Evolutionary conservation across 305 asterid genomes (phyloP), one percentile per base, ranked within the genome.

Genomic region (Fraxinus velutina): DNA sequence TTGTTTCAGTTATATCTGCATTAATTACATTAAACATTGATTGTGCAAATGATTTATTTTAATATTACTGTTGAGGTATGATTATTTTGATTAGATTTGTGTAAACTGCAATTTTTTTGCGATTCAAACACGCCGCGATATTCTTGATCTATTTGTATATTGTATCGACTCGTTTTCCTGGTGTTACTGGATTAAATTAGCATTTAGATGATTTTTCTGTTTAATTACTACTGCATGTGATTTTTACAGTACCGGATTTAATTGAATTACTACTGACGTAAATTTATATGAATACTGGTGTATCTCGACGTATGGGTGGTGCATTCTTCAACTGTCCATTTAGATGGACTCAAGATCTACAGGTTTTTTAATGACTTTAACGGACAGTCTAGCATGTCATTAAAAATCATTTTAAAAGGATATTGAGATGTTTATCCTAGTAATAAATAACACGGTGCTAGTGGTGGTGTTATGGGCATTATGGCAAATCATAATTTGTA

Each of bases 131-230:
- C 44, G 3, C 4, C 9, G 75, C 75, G 39, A 70, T n/a, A 70
- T 64, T 64, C 73, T 64, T 24, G 34, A 2, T 64, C 34, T 24
- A 64, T 64, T 60, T 60, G 27, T 57, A 19, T 57, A 64, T 73
- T 66, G 34, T 27, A 24, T 27, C 30, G 36, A 36, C 34, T 79
- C 78, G 83, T 79, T 79, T 57, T 12, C 73, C 77, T 9, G 7
- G 42, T 73, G 80, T 52, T 76, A 70, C 77, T 80, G 12, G 64
- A 62, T 37, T 44, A 71, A 83, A 84, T 79, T 81, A 47, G 44
- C 76, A 10, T 68, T 71, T 21, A 8, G 71, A 6, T 27, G 10
- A 17, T 9, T 32, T 52, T 77, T 75, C 73, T 29, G 17, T 68
- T 13, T 68, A 6, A 68, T 60, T 19, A 60, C 15, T 60, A 24